Percentiles rank a stretch among this genome's conserved stretches.
Evolutionary conservation across 352 stramenopile genomes (phyloP).

Genomic region (Hyphochytrium catenoides): DNA sequence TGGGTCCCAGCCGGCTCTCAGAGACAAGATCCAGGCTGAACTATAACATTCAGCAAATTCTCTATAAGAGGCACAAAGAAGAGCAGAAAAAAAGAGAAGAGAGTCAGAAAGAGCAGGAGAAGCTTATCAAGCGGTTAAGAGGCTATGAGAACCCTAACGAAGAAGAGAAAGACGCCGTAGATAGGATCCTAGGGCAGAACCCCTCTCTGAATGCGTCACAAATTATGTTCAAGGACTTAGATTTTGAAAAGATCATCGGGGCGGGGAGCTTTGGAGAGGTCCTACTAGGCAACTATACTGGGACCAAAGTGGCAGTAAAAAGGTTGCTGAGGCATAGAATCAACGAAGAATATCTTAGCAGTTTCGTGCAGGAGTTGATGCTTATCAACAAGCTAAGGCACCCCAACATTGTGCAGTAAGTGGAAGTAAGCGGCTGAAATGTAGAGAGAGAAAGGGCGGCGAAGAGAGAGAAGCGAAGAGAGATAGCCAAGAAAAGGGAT

Average conservation of each 20-base stretch:
- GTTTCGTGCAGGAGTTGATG: constrained; percentile 38
- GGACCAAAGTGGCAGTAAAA: constrained; percentile 40
- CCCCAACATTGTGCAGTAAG: constrained; percentile 42
- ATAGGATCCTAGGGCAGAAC: constrained; percentile 65
- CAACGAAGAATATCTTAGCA: constrained; percentile 20
- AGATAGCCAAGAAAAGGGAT: too few species aligned
- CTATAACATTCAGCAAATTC: too few species aligned
- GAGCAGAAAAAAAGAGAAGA: too few species aligned
- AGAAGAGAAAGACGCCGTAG: constrained; percentile 55
- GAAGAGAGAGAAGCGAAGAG: too few species aligned
- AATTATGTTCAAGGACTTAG: constrained; percentile 65
- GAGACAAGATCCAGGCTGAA: too few species aligned
- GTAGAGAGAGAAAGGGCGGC: too few species aligned
- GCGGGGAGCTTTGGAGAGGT: constrained; percentile 46
- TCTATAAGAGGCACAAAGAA: too few species aligned
- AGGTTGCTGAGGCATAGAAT: constrained; percentile 27
- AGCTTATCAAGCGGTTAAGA: too few species aligned
- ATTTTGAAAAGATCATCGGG: constrained; percentile 62
- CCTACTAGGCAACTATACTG: constrained; percentile 32
- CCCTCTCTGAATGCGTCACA: constrained; percentile 54
- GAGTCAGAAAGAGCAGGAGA: too few species aligned
- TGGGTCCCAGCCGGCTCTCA: too few species aligned
- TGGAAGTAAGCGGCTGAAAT: too few species aligned
- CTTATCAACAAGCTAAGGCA: constrained; percentile 40
- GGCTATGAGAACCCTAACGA: constrained; percentile 61